These are phyloP conservation scores for Sisymbrium altissimum DNA, from an alignment of 345 rosid genomes.

Conservation along the genomic window DNA sequence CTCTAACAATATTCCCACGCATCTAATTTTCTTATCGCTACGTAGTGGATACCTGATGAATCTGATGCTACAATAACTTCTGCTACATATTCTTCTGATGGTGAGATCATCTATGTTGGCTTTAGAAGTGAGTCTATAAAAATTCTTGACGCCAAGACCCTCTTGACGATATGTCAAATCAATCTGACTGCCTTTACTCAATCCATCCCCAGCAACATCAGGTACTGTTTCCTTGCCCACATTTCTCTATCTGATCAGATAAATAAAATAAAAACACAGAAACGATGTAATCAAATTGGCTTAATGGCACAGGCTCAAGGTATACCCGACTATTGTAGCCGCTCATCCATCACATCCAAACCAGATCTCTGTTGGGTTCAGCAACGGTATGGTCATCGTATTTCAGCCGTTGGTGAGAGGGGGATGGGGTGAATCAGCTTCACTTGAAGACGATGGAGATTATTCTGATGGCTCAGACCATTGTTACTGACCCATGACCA, in stretches of 20 bases:
- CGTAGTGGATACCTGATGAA: conserved; percentile 29
- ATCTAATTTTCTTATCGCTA: neutral
- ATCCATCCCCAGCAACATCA: neutral
- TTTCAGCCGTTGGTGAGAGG: conserved; percentile 52
- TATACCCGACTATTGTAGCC: conserved; percentile 51
- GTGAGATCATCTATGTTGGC: conserved; percentile 31
- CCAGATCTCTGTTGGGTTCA: conserved; percentile 67
- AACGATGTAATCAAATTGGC: neutral
- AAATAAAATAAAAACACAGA: neutral
- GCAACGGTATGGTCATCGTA: conserved; percentile 57
- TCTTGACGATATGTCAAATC: conserved; percentile 13
- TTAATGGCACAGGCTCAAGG: conserved; percentile 12
- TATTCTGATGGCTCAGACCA: conserved; percentile 2
- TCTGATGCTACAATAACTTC: conserved; percentile 18
- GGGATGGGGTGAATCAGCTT: conserved; percentile 42
- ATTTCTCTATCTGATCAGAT: neutral
- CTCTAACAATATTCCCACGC: neutral
- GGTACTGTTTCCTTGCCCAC: conserved; percentile 16
- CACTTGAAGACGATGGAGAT: conserved; percentile 2
- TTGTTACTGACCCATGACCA: neutral
- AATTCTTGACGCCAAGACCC: conserved; percentile 16
- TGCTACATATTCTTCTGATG: conserved; percentile 28
- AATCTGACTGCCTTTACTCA: conserved; percentile 14
- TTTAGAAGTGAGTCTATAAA: conserved; percentile 24
- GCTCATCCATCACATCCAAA: conserved; percentile 61